phyloP scores from a whole-genome alignment of 2,329 filamentous ascomycete genomes.

The Fusarium acutatum region DNA sequence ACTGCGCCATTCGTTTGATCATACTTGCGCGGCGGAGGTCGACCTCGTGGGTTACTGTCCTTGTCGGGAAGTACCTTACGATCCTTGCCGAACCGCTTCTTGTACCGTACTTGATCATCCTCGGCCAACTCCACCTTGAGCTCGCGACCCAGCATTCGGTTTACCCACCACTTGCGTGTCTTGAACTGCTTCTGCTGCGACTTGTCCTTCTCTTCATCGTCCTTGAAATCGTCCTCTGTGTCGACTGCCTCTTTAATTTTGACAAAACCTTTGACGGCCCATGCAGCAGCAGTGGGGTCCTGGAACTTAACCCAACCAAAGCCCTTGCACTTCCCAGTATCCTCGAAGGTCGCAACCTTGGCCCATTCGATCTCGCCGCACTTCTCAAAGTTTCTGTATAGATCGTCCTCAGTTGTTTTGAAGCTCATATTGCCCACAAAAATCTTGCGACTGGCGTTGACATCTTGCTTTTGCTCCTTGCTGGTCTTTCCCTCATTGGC shows the following conservation, averaged over 20 bases:
- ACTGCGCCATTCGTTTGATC: slow-evolving; percentile 29
- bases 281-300: slow-evolving; percentile 75
- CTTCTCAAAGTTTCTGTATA: slow-evolving; percentile 82
- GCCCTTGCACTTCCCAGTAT: slow-evolving; percentile 97
- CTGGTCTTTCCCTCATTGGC: slow-evolving; percentile 46
- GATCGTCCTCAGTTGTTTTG: slow-evolving; percentile 80
- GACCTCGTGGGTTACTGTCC: slow-evolving; percentile 39
- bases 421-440: slow-evolving; percentile 94
- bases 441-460: slow-evolving; percentile 78
- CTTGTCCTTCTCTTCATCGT: slow-evolving; percentile 51
- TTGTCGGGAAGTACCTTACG: slow-evolving; percentile 42
- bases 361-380: slow-evolving; percentile 85
- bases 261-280: slow-evolving; percentile 79
- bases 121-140: slow-evolving; percentile 94
- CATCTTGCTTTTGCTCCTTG: slow-evolving; percentile 49
- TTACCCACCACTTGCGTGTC: slow-evolving; percentile 82
- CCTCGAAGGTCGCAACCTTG: slow-evolving; percentile 94
- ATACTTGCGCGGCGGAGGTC: slow-evolving; percentile 48
- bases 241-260: slow-evolving; percentile 73
- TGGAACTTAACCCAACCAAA: slow-evolving; percentile 96
- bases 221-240: slow-evolving; percentile 68
- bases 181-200: slow-evolving; percentile 61
- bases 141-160: slow-evolving; percentile 79
- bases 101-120: slow-evolving; percentile 87
- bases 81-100: slow-evolving; percentile 90